Conservation (phyloP, 129 eudicot genomes). For the Tanacetum coccineum region DNA sequence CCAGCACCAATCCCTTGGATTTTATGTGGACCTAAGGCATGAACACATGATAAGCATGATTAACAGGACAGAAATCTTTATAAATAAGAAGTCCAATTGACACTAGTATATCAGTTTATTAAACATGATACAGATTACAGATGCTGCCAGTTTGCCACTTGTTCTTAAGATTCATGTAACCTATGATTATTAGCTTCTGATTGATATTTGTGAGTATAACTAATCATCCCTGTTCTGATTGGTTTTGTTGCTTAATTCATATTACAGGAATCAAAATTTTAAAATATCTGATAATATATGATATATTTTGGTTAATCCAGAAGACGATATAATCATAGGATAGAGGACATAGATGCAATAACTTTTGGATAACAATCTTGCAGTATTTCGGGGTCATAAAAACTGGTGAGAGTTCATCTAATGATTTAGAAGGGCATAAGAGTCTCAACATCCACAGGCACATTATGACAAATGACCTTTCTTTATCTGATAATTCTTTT, state of each 20-base stretch:
- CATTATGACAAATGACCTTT: conserved; percentile 8
- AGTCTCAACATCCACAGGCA: background rate
- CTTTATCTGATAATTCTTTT: background rate
- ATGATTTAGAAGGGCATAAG: background rate
- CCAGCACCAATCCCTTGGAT: conserved; percentile 99
- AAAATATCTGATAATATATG: background rate
- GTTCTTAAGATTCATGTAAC: background rate
- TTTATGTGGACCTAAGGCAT: conserved; percentile 79
- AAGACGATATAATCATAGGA: conserved; percentile 3
- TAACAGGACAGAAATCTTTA: background rate
- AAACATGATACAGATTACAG: background rate
- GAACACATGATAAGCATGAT: conserved; percentile 20
- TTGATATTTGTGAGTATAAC: too few relatives aligned
- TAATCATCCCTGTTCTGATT: background rate
- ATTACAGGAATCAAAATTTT: background rate
- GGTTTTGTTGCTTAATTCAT: background rate
- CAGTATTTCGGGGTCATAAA: too few relatives aligned
- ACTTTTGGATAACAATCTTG: too few relatives aligned
- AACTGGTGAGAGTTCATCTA: background rate
- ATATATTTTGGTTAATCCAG: background rate
- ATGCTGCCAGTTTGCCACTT: conserved; percentile 7
- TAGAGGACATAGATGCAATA: background rate
- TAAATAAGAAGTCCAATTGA: conserved; percentile 15
- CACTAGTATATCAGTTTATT: conserved; percentile 7
- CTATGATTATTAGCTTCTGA: conserved; percentile 1